phyloP scores from a whole-genome alignment of 805 yeast species.

The Kuraishia hungarica region DNA sequence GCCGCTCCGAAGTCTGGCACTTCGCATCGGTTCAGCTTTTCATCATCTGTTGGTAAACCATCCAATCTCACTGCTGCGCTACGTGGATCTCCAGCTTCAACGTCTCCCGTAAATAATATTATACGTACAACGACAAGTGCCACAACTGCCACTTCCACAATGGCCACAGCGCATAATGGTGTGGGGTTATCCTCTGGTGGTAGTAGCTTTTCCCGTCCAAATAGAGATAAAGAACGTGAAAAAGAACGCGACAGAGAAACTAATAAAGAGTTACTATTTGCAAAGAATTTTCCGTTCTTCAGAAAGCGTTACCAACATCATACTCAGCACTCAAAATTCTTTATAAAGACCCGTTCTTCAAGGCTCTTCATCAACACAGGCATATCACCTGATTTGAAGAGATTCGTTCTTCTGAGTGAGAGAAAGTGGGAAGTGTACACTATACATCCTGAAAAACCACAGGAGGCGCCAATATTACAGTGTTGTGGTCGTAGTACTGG shows the following conservation, averaged over 20 bases:
- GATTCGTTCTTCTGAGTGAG: conserved; percentile 58
- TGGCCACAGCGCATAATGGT: not conserved
- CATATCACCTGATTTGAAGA: conserved; percentile 54
- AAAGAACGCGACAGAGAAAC: conserved; percentile 7
- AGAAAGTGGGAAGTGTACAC: conserved; percentile 67
- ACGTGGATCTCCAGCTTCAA: not conserved
- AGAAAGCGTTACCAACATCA: conserved; percentile 49
- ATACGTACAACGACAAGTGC: not conserved
- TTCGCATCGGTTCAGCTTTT: not conserved
- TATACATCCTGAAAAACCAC: conserved; percentile 34
- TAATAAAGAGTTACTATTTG: conserved; percentile 55
- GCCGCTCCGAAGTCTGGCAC: not conserved
- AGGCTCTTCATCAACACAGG: conserved; percentile 47
- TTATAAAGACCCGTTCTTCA: conserved; percentile 30
- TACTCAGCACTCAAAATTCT: conserved; percentile 40
- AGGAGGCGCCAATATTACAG: conserved; percentile 41
- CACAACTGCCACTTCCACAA: not conserved
- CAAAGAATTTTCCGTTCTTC: conserved; percentile 77
- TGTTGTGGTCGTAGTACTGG: conserved; percentile 68
- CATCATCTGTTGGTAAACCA: not conserved
- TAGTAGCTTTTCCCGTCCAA: not conserved
- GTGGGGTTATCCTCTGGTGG: not conserved
- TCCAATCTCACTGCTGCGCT: conserved; percentile 5
- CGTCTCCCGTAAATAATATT: conserved; percentile 2
- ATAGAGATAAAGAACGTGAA: not conserved